These are phyloP conservation scores for Liquidambar formosana DNA, from an alignment of 164 flowering plant species.

Conservation along the genomic window DNA sequence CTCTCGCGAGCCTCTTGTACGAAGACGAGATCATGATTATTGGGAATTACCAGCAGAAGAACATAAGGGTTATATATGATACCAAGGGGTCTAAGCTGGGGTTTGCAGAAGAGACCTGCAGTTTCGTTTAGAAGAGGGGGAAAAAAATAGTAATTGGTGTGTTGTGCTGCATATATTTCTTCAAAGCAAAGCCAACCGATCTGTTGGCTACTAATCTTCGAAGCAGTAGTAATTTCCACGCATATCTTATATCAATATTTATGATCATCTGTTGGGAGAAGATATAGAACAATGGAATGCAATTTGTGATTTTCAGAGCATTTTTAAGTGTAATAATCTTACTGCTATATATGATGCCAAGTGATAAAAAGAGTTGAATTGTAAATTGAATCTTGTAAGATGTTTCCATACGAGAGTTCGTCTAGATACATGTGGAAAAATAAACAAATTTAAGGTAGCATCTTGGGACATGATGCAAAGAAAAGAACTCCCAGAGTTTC, in stretches of 20 bases:
- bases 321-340: neutral
- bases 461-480: neutral
- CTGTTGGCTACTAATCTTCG: neutral
- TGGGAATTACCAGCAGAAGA: conserved; percentile 86
- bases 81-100: conserved; percentile 59
- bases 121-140: conserved; percentile 29
- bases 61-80: conserved; percentile 74
- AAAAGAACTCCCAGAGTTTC: neutral
- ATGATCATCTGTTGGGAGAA: neutral
- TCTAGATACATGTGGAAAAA: neutral
- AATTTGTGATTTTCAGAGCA: neutral
- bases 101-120: conserved; percentile 72
- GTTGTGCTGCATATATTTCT: too few species aligned
- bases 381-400: neutral
- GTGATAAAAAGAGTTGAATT: neutral
- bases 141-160: too few species aligned
- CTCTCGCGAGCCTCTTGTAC: conserved; percentile 68
- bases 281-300: neutral
- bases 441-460: too few species aligned
- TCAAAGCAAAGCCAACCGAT: too few species aligned
- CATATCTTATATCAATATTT: neutral
- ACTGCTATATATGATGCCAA: neutral
- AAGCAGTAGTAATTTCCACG: too few species aligned
- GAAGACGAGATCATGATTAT: conserved; percentile 71
- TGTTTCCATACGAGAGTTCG: neutral